phyloP scores from a whole-genome alignment of 768 basidiomycete genomes.

The Suillus sp. region DNA sequence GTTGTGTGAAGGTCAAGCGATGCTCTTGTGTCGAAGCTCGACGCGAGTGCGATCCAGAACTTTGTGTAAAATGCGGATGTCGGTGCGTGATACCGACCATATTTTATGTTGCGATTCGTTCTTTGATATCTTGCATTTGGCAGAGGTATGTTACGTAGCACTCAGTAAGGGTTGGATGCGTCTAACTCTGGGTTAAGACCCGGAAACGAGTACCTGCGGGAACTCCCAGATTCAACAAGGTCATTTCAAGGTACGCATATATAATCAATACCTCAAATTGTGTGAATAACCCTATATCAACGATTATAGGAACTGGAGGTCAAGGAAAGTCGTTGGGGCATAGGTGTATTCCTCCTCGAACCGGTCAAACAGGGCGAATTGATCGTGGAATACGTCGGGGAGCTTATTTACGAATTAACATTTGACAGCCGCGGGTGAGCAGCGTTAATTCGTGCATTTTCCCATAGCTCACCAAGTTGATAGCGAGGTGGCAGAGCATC shows the following conservation, averaged over 20 bases:
- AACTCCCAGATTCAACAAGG: conserved; percentile 54
- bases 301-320: conserved; percentile 43
- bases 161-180: neutral
- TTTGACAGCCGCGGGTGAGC: conserved; percentile 54
- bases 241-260: conserved; percentile 44
- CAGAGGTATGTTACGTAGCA: conserved; percentile 25
- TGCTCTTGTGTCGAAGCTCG: conserved; percentile 55
- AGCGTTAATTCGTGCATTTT: neutral
- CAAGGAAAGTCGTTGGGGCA: conserved; percentile 47
- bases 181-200: conserved; percentile 24
- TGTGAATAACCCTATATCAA: neutral
- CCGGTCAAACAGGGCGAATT: conserved; percentile 46
- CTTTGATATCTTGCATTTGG: neutral
- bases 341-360: conserved; percentile 57
- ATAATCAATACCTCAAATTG: neutral
- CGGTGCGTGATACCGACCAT: conserved; percentile 37
- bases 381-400: conserved; percentile 69
- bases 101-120: neutral
- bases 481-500: conserved; percentile 48
- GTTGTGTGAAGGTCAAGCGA: conserved; percentile 37
- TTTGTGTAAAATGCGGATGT: conserved; percentile 56
- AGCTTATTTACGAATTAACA: conserved; percentile 54
- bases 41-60: conserved; percentile 70
- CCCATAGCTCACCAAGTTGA: conserved; percentile 9
- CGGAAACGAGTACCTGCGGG: conserved; percentile 39